phyloP scores from a whole-genome alignment of 192 early-diverging fungal species.

The Polychytrium aggregatum region DNA sequence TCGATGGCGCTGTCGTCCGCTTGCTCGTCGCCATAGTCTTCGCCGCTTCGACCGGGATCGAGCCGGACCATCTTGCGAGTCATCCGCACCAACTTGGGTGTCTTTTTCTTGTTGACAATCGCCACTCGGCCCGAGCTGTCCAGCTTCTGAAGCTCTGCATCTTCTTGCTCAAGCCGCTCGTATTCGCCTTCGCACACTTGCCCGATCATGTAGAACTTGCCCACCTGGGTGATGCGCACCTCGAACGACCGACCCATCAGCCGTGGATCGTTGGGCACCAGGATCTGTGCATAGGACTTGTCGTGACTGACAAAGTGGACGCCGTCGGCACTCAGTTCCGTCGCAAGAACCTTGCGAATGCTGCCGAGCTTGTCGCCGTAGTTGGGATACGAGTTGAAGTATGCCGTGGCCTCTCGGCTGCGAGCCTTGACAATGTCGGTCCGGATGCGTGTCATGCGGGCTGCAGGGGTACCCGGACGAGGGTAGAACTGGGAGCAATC shows the following conservation, averaged over 20 bases:
- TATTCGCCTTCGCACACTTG: constrained; percentile 14
- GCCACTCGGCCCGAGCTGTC: too few species aligned
- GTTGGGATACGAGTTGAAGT: constrained; percentile 34
- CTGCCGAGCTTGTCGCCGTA: constrained; percentile 16
- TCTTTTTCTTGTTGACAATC: too few species aligned
- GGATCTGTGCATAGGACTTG: constrained; percentile 36
- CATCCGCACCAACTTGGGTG: too few species aligned
- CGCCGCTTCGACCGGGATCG: too few species aligned
- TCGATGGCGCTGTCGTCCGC: too few species aligned
- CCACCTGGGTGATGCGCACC: constrained; percentile 23
- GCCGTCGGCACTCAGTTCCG: constrained; percentile 35
- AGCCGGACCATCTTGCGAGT: too few species aligned
- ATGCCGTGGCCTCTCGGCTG: constrained; percentile 20
- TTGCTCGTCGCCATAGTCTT: too few species aligned
- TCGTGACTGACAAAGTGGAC: constrained; percentile 38
- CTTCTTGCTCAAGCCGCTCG: too few species aligned
- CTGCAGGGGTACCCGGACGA: constrained; percentile 49
- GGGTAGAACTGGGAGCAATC: constrained; percentile 51
- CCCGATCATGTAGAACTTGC: constrained; percentile 30
- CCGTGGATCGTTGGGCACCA: constrained; percentile 25
- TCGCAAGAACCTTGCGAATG: constrained; percentile 24
- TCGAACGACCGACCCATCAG: constrained; percentile 22
- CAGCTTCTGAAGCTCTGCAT: too few species aligned
- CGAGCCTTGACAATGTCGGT: constrained; percentile 39
- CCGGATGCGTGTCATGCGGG: constrained; percentile 25